Evolutionary conservation across 305 asterid species (phyloP).

Genomic region (Fraxinus latifolia): DNA sequence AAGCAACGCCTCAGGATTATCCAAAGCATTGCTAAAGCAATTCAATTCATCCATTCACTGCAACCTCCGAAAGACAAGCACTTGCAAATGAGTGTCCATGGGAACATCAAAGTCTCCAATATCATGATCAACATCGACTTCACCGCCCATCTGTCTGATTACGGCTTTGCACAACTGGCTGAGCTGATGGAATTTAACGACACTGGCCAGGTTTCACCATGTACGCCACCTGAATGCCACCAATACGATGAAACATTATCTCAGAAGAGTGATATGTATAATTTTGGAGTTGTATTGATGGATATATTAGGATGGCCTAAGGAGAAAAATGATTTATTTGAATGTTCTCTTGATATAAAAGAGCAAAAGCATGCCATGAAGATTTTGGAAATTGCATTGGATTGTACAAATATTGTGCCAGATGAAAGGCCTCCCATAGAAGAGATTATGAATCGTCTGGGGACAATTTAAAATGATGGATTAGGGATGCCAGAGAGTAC

Average conservation of each 20-base stretch:
- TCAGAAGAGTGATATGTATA: slow-evolving; percentile 40
- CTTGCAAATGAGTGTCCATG: slow-evolving; percentile 44
- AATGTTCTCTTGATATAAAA: slow-evolving; percentile 25
- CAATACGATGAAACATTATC: slow-evolving; percentile 19
- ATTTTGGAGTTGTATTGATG: slow-evolving; percentile 48
- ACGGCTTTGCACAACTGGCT: slow-evolving; percentile 51
- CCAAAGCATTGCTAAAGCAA: slow-evolving; percentile 39
- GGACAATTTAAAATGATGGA: not conserved
- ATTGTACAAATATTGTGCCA: slow-evolving; percentile 30
- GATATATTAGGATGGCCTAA: slow-evolving; percentile 38
- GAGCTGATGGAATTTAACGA: slow-evolving; percentile 29
- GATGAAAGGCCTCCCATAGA: slow-evolving; percentile 42
- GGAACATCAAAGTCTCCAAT: slow-evolving; percentile 55
- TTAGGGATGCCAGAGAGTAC: not conserved
- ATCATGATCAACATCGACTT: slow-evolving; percentile 48
- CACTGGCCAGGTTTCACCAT: slow-evolving; percentile 24
- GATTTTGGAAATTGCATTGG: slow-evolving; percentile 34
- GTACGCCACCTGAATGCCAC: not conserved
- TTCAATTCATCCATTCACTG: slow-evolving; percentile 49
- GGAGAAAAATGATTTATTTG: slow-evolving; percentile 15
- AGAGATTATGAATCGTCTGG: slow-evolving; percentile 27
- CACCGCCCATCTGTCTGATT: slow-evolving; percentile 40
- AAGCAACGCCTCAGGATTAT: slow-evolving; percentile 39
- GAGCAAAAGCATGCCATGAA: slow-evolving; percentile 28
- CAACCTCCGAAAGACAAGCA: slow-evolving; percentile 32